Conservation (phyloP, 2,329 filamentous ascomycete genomes). For the Colletotrichum navitas region DNA sequence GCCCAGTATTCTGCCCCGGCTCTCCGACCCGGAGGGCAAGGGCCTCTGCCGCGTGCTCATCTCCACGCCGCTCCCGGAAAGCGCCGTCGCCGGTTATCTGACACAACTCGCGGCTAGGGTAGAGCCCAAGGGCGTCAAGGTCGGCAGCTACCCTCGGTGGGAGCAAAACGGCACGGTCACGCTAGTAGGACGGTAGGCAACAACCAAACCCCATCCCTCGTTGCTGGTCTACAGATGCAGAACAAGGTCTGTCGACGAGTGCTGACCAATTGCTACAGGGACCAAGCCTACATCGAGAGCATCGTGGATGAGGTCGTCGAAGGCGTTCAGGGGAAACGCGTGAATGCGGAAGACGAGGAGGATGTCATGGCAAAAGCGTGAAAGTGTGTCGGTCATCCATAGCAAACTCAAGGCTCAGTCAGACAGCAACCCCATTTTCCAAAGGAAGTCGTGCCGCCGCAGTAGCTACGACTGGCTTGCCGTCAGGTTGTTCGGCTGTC, state of each 20-base stretch:
- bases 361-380: constrained; percentile 53
- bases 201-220: background rate
- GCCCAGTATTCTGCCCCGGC: constrained; percentile 74
- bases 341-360: constrained; percentile 78
- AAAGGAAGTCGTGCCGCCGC: constrained; percentile 12
- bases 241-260: background rate
- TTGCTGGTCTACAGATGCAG: background rate
- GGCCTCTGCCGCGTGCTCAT: constrained; percentile 84
- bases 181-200: constrained; percentile 73
- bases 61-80: constrained; percentile 90
- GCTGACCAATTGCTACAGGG: constrained; percentile 58
- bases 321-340: constrained; percentile 79
- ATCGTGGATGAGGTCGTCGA: constrained; percentile 82
- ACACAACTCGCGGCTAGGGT: constrained; percentile 82
- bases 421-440: constrained; percentile 21
- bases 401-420: constrained; percentile 20
- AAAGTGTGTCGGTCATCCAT: constrained; percentile 9
- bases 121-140: constrained; percentile 84
- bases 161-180: constrained; percentile 94
- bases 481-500: constrained; percentile 14
- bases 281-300: constrained; percentile 82
- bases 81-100: constrained; percentile 84
- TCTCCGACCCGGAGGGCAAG: constrained; percentile 84
- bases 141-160: constrained; percentile 96
- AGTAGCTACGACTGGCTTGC: constrained; percentile 16